Base-by-base conservation (phyloP, 306 rosid genomes). In the Lupinus albus region DNA sequence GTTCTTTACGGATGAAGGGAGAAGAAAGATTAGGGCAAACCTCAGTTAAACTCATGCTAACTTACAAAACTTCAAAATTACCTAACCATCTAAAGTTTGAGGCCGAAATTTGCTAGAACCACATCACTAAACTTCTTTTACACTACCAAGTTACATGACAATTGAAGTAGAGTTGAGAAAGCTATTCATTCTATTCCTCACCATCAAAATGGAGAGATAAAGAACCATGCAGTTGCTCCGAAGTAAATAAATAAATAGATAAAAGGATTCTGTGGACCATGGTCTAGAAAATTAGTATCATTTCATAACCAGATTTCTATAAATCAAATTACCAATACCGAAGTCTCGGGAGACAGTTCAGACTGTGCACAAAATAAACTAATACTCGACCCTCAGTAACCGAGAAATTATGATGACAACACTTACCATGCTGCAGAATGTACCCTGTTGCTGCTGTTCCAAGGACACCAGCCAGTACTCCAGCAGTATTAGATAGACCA, bases 391-490 rank as follows among this genome's bases (percentile, higher is more conserved):
- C 56, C 52, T 48, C 48, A 52, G 45, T 47, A 32, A 51, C 67
- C 36, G 20, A 64, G 42, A 49, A 55, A 17, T n/a, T 15, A 36
- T 11, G 76, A 49, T 17, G 38, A 72, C 21, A 68, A 67, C 28
- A 71, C 91, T 74, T 71, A 93, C 94, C 97, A 64, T 86, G 96
- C 59, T 90, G 97, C 51, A 93, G 83, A 75, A 93, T 93, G 85
- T 90, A 93, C 39, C 99, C 97, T 8, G 99, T 93, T 52, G 97
- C 91, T 10, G 95, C 99, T 1, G 99, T 93, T 73, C 99, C 99
- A n/a, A 93, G 78, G n/a, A 93, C 99, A 13, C 97, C 99, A n/a
- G 99, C 99, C 12, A 93, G 80, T 68, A 93, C 98, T 67, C 99
- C 99, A 21, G 99, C 99, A 20, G 97, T 90, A 64, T 93, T 93